Base-by-base conservation (phyloP, 2,329 filamentous ascomycete genomes). In the Curvularia eragrostidis region DNA sequence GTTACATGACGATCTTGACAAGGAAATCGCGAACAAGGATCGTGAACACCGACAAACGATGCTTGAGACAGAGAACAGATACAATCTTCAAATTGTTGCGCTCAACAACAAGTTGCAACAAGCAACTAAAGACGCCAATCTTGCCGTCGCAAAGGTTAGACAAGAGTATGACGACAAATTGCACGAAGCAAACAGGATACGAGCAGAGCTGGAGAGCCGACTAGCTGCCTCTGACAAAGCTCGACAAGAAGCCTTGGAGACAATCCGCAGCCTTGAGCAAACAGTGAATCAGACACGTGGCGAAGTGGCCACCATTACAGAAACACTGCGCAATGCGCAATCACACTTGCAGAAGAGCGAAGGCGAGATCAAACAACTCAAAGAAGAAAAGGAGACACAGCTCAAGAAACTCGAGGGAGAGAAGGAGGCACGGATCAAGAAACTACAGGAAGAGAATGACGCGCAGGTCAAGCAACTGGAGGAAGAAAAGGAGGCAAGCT, bases 1-100 rank as follows among this genome's bases (percentile, higher is more conserved):
- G 7, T 79, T 93, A 18, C 90, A 91, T 65, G 83, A 83, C 46
- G 84, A 87, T 32, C 90, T 95, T 68, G 87, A 89, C 51, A 84
- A 86, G 36, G 89, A 92, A 54, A 64, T 89, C 6, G 81, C 81
- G 73, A 85, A 80, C 65, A 79, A 77, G 30, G 70, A 79, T 39
- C 72, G 75, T 23, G 72, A 76, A 15, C 71, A 76, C 49, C 64
- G 63, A 19, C 69, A 73, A 58, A 62, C 59, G 2, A 58, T 71
- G 4, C 68, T 79, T 15, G 77, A 80, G 52, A 63, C 83, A 24
- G 80, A 84, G 58, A 80, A 82, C 58, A 79, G 83, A 57, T 76
- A 83, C 56, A 80, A 77, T 5, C 69, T 80, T 28, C 78, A 82
- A 39, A 56, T 75, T 6, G 69, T 68, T 2, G 71, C 71, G 3